Conservation (phyloP, 768 basidiomycete species). For the Mycena vitilis region DNA sequence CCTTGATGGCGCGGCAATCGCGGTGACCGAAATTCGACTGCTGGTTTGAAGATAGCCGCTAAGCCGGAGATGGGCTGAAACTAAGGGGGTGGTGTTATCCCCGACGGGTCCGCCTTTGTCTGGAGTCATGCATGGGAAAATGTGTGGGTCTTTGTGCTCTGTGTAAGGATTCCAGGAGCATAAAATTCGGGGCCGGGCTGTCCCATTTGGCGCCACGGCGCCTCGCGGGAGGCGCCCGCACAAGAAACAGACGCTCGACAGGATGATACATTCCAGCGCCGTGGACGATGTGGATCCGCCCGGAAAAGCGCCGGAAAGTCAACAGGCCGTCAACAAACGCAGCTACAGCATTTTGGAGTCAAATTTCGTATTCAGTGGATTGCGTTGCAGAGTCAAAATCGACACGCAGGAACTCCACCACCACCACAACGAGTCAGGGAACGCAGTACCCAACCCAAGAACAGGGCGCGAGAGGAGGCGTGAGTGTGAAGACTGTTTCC, state of each 20-base stretch:
- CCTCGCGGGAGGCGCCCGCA: conserved; percentile 16
- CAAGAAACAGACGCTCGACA: conserved; percentile 16
- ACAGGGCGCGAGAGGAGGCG: conserved; percentile 17
- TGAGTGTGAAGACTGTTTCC: conserved; percentile 4
- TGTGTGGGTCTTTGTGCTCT: background rate
- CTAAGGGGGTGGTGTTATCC: conserved; percentile 7
- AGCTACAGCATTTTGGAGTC: conserved; percentile 18
- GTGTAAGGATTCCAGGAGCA: conserved; percentile 5
- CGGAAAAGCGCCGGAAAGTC: conserved; percentile 1
- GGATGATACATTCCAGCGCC: background rate
- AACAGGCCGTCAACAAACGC: conserved; percentile 2
- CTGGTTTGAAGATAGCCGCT: background rate
- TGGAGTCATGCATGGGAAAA: background rate
- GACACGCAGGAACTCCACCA: conserved; percentile 13
- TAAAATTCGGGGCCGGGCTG: conserved; percentile 7
- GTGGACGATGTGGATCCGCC: conserved; percentile 13
- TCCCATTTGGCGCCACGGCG: conserved; percentile 10
- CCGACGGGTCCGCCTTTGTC: background rate
- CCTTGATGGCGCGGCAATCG: background rate
- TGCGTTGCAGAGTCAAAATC: conserved; percentile 8
- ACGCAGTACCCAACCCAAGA: conserved; percentile 1
- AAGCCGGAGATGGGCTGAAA: conserved; percentile 16
- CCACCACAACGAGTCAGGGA: background rate
- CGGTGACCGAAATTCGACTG: background rate
- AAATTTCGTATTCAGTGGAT: conserved; percentile 10